Conservation (phyloP, 2,329 filamentous ascomycete genomes). For the Neonectria ditissima region DNA sequence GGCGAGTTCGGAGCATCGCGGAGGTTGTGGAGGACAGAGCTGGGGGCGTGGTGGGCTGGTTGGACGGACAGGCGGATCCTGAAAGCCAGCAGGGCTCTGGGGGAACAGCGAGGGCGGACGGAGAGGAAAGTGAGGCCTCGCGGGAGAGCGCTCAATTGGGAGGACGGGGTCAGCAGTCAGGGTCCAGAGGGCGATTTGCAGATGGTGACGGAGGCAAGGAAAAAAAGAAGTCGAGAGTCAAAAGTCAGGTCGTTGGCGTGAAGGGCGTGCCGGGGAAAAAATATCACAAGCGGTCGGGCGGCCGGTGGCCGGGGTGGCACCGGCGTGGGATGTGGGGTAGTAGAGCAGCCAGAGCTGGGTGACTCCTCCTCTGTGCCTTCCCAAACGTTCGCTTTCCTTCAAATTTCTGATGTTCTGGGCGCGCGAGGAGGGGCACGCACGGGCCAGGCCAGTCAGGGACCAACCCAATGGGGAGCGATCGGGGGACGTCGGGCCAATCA, state of each 20-base stretch:
- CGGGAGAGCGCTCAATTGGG: slow-evolving; percentile 34
- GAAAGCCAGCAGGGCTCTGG: slow-evolving; percentile 28
- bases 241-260: slow-evolving; percentile 23
- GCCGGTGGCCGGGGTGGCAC: slow-evolving; percentile 39
- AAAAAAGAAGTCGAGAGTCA: slow-evolving; percentile 22
- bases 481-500: slow-evolving; percentile 31
- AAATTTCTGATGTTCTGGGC: slow-evolving; percentile 11
- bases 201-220: slow-evolving; percentile 25
- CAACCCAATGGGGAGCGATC: slow-evolving; percentile 22
- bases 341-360: slow-evolving; percentile 27
- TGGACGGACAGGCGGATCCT: slow-evolving; percentile 12
- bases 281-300: slow-evolving; percentile 38
- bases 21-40: slow-evolving; percentile 27
- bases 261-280: slow-evolving; percentile 35
- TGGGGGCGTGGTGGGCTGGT: slow-evolving; percentile 20
- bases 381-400: slow-evolving; percentile 10
- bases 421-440: slow-evolving; percentile 24
- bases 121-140: slow-evolving; percentile 12
- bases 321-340: slow-evolving; percentile 37
- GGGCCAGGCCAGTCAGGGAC: slow-evolving; percentile 26
- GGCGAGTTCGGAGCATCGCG: slow-evolving; percentile 38
- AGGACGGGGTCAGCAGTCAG: slow-evolving; percentile 17
- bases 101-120: slow-evolving; percentile 18
- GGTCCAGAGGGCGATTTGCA: slow-evolving; percentile 16
- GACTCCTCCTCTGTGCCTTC: slow-evolving; percentile 33